Percentiles rank a stretch among this genome's conserved stretches.
Conservation (phyloP, 2,329 filamentous ascomycete species). For the Trichoderma afroharzianum region DNA sequence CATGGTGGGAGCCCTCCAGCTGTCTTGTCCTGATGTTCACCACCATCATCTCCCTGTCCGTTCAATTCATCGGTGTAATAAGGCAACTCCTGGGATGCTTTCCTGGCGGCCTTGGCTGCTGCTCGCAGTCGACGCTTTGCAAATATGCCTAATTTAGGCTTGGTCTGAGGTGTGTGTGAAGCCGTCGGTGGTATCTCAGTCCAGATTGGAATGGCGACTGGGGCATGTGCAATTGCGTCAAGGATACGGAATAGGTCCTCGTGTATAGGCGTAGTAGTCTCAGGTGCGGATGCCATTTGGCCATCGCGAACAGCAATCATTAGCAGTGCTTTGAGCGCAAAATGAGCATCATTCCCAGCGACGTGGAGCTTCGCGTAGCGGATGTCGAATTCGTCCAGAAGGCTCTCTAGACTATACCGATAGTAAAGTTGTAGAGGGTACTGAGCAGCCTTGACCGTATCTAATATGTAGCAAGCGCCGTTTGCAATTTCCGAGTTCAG, state of each 20-base stretch:
- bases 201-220: background rate
- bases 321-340: conserved; percentile 22
- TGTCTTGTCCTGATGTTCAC: background rate
- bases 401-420: conserved; percentile 24
- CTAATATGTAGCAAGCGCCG: conserved; percentile 22
- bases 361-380: conserved; percentile 18
- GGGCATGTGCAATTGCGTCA: background rate
- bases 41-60: background rate
- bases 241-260: background rate
- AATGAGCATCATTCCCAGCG: conserved; percentile 29
- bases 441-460: conserved; percentile 29
- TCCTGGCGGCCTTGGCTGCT: background rate
- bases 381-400: conserved; percentile 23
- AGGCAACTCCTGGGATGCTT: background rate
- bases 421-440: conserved; percentile 25
- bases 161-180: background rate
- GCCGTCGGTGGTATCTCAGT: background rate
- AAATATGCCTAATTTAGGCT: background rate
- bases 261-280: background rate
- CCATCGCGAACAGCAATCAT: conserved; percentile 20
- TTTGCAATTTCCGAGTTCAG: conserved; percentile 2
- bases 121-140: background rate
- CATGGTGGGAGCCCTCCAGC: background rate
- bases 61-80: background rate
- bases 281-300: background rate